phyloP scores from a whole-genome alignment of 495 filamentous ascomycete genomes.

The Penicillium pancosmium region DNA sequence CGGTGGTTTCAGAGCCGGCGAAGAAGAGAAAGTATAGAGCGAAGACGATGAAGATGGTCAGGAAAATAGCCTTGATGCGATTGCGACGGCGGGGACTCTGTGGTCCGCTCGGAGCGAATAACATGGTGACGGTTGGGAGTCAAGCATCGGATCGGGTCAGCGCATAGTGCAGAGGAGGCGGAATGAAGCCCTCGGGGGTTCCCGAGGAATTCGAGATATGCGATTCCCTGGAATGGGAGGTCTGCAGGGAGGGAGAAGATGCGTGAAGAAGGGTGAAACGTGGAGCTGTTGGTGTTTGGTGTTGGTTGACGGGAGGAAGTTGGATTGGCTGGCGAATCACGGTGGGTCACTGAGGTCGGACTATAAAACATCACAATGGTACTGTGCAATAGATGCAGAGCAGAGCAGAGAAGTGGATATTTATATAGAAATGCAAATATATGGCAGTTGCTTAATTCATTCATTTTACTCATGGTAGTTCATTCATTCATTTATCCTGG shows the following conservation, averaged over 20 bases:
- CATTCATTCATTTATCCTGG: no score
- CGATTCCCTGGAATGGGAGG: background rate
- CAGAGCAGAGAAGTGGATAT: no score
- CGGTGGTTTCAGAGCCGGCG: conserved; percentile 22
- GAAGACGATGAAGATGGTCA: conserved; percentile 45
- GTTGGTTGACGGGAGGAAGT: background rate
- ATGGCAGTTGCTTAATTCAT: no score
- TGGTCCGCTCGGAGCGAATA: conserved; percentile 42
- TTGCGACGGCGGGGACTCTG: conserved; percentile 47
- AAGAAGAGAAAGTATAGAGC: conserved; percentile 47
- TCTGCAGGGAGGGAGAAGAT: background rate
- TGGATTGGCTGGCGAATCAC: background rate
- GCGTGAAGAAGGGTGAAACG: background rate
- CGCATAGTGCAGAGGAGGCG: conserved; percentile 6
- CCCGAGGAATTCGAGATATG: conserved; percentile 5
- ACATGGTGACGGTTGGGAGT: conserved; percentile 30
- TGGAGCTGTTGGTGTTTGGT: background rate
- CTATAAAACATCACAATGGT: background rate
- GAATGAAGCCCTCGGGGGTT: background rate
- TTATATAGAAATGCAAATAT: no score
- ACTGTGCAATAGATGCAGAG: no score
- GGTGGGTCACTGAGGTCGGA: background rate
- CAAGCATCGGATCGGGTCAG: conserved; percentile 9
- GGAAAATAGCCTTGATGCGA: conserved; percentile 43
- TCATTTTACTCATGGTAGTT: no score